Percentiles rank a stretch among this genome's conserved stretches.
These are phyloP conservation scores for Ogataea naganishii DNA, from an alignment of 805 yeast genomes.

Conservation along the genomic window DNA sequence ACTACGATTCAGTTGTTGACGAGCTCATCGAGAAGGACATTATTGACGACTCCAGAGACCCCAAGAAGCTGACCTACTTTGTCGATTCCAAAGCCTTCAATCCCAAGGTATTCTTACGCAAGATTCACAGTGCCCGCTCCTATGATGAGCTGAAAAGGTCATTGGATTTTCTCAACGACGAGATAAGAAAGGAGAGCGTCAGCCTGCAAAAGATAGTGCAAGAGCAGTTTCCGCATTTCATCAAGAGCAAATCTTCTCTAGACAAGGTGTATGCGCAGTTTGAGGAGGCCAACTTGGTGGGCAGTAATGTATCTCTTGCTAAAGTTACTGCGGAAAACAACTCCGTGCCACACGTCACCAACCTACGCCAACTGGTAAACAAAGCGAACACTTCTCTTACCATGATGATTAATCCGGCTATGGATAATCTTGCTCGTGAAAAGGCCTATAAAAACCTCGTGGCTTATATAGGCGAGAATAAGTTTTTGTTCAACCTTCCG, in stretches of 20 bases:
- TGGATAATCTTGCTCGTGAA: constrained; percentile 40
- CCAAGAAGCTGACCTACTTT: constrained; percentile 31
- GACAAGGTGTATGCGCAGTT: constrained; percentile 54
- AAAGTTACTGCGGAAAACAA: background rate
- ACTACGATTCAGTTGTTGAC: constrained; percentile 34
- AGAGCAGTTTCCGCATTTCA: constrained; percentile 54
- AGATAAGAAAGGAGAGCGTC: constrained; percentile 39
- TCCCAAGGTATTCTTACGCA: constrained; percentile 44
- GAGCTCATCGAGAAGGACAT: constrained; percentile 31
- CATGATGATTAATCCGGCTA: constrained; percentile 48
- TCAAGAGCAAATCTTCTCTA: constrained; percentile 52
- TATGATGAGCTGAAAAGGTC: constrained; percentile 40
- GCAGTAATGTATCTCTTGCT: constrained; percentile 9
- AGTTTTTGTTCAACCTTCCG: constrained; percentile 50
- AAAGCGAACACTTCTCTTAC: constrained; percentile 43
- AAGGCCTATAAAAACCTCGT: constrained; percentile 40
- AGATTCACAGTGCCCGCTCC: constrained; percentile 47
- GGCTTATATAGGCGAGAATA: constrained; percentile 42
- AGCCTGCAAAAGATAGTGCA: constrained; percentile 44
- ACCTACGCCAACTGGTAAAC: constrained; percentile 28
- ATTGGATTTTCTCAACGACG: constrained; percentile 37
- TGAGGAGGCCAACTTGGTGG: constrained; percentile 18
- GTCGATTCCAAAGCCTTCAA: constrained; percentile 52
- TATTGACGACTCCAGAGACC: constrained; percentile 29
- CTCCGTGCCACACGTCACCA: background rate